Evolutionary conservation across 768 basidiomycete genomes (phyloP), one percentile per base, ranked within the genome.

Genomic region (Lentinula guzmanii): DNA sequence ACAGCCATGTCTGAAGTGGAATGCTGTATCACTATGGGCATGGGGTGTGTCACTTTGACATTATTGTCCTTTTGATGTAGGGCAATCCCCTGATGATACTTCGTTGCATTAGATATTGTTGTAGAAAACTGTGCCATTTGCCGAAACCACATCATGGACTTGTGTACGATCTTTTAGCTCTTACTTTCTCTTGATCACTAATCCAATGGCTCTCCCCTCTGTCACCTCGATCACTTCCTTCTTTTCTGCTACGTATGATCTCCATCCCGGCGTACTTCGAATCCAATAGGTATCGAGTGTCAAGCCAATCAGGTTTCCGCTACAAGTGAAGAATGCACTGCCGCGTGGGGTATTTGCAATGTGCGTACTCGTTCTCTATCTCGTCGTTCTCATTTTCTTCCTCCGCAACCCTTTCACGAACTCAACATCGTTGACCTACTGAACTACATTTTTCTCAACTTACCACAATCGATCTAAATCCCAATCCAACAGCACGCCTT

Each of bases 101-200:
- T 45, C 21, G 46, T 52, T 28, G 43, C 56, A 37, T 50, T 64
- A 96, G 95, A 98, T 72, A 98, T 98, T 70, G 95, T 97, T 63
- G 96, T 98, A 61, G 96, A 98, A 76, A 99, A 98, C 77, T 98
- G 97, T 69, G 97, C 97, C 55, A 99, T 99, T 78, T 99, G 97
- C 82, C 87, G 95, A 74, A 98, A 98, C 73, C 96, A 99, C 71
- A 98, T 99, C 78, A 99, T 99, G 97, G 97, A 99, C 75, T 89
- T 98, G 50, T 99, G 97, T 98, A 68, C 69, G 91, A 35, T 8
- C 52, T 54, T 66, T 21, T 58, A 61, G 43, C 43, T 35, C 61
- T 60, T 54, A 43, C 52, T 33, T 57, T 55, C 28, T 51, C 58
- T 51, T 34, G 16, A 13, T 16, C 42, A 43, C 13, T 43, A 41